These are phyloP conservation scores for Phytopythium sindhum DNA, from an alignment of 352 stramenopile species.

Conservation along the genomic window DNA sequence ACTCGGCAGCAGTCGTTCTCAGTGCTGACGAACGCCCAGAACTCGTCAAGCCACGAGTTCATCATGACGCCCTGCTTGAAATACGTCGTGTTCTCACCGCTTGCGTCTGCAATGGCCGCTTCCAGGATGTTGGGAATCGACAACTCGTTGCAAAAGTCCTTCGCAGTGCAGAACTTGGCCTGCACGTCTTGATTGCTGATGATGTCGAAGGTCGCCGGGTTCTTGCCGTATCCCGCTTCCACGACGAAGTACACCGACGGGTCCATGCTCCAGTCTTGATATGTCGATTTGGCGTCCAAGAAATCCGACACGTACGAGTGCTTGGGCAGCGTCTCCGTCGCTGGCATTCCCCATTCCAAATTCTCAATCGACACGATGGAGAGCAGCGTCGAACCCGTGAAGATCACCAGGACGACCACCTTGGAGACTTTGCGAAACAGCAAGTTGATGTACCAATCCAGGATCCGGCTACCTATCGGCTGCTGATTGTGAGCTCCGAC, in stretches of 20 bases:
- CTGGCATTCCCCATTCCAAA: slow-evolving; percentile 51
- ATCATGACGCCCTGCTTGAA: slow-evolving; percentile 39
- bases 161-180: slow-evolving; percentile 58
- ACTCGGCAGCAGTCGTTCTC: slow-evolving; percentile 68
- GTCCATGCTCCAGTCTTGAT: slow-evolving; percentile 13
- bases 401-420: slow-evolving; percentile 50
- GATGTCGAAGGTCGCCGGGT: slow-evolving; percentile 33
- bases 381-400: slow-evolving; percentile 38
- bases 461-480: slow-evolving; percentile 19
- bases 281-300: slow-evolving; percentile 30
- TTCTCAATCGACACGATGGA: slow-evolving; percentile 51
- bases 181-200: slow-evolving; percentile 25
- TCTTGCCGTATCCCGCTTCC: slow-evolving; percentile 52
- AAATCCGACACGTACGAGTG: slow-evolving; percentile 59
- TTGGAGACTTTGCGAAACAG: slow-evolving; percentile 47
- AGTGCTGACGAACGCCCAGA: slow-evolving; percentile 61
- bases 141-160: slow-evolving; percentile 46
- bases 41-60: slow-evolving; percentile 75
- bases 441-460: slow-evolving; percentile 43
- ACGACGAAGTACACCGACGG: slow-evolving; percentile 66
- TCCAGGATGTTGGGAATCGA: slow-evolving; percentile 64
- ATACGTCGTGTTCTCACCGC: slow-evolving; percentile 34
- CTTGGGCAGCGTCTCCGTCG: slow-evolving; percentile 47
- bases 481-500: slow-evolving; percentile 13
- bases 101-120: slow-evolving; percentile 27